Evolutionary conservation across 257 asterid genomes (phyloP).

Genomic region (Sherardia arvensis): DNA sequence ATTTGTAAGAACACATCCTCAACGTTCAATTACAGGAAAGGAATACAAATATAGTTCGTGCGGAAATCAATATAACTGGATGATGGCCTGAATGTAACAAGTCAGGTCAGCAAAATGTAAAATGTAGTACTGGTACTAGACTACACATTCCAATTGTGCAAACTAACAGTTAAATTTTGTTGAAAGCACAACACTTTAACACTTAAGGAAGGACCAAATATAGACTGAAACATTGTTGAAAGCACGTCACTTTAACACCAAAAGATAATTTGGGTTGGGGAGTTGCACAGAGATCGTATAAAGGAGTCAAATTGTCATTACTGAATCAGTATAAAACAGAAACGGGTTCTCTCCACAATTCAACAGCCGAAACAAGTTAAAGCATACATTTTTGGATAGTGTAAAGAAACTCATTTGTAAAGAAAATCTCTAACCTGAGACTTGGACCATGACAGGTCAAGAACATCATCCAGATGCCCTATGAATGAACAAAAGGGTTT

Average conservation of each 20-base stretch:
- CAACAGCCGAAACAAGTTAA: neutral
- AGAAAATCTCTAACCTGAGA: conserved; percentile 61
- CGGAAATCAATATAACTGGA: neutral
- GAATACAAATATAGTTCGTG: neutral
- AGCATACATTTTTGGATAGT: neutral
- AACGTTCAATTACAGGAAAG: neutral
- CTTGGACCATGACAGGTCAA: conserved; percentile 98
- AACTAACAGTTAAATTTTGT: neutral
- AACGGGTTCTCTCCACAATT: neutral
- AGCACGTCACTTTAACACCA: neutral
- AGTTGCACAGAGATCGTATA: too few species aligned
- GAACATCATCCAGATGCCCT: conserved; percentile 82
- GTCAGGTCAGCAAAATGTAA: neutral
- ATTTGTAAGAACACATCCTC: neutral
- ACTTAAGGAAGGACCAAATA: neutral
- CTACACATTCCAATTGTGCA: neutral
- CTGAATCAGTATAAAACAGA: neutral
- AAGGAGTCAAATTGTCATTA: neutral
- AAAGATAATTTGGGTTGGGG: too few species aligned
- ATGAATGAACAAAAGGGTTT: conserved; percentile 74
- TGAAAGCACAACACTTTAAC: too few species aligned
- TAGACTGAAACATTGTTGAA: neutral
- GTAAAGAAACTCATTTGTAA: too few species aligned
- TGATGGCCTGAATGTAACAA: neutral
- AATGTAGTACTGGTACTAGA: neutral